These are phyloP conservation scores for Calocybe cyanea DNA, from an alignment of 768 basidiomycete genomes.

Conservation along the genomic window DNA sequence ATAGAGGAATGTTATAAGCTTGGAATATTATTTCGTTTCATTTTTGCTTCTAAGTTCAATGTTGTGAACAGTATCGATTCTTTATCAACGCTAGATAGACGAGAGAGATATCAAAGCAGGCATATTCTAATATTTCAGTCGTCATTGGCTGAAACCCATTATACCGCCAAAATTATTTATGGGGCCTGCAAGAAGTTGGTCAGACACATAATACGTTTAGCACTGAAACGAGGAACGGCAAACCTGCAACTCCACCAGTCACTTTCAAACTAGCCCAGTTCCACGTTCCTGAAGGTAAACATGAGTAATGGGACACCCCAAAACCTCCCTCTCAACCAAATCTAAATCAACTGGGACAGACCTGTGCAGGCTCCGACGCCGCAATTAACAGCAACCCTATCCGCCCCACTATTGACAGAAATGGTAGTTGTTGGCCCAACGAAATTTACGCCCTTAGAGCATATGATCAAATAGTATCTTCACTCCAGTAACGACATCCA, in stretches of 20 bases:
- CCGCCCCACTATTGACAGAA: constrained; percentile 36
- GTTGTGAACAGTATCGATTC: too few species aligned
- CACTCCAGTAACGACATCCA: too few species aligned
- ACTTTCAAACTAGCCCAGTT: constrained; percentile 44
- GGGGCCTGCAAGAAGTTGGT: constrained; percentile 22
- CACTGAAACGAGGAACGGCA: constrained; percentile 1
- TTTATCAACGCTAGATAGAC: too few species aligned
- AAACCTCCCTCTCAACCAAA: not conserved
- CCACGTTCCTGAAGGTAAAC: constrained; percentile 40
- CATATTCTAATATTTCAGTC: not conserved
- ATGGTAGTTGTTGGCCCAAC: constrained; percentile 35
- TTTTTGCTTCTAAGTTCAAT: too few species aligned
- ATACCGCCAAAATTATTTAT: constrained; percentile 33
- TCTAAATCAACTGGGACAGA: constrained; percentile 15
- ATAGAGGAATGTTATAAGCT: constrained; percentile 38
- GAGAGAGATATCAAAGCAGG: too few species aligned
- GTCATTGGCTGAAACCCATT: constrained; percentile 24
- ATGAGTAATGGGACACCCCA: not conserved
- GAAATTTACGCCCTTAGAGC: constrained; percentile 48
- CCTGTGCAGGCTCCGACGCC: constrained; percentile 49
- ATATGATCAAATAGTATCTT: too few species aligned
- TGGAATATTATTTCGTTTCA: constrained; percentile 20
- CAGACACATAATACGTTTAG: not conserved
- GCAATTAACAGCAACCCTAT: constrained; percentile 53
- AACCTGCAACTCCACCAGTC: constrained; percentile 39